A percentile compares a stretch with the other conserved stretches of the same genome.
Conservation (phyloP, 306 rosid species). For the Dalbergia cochinchinensis region DNA sequence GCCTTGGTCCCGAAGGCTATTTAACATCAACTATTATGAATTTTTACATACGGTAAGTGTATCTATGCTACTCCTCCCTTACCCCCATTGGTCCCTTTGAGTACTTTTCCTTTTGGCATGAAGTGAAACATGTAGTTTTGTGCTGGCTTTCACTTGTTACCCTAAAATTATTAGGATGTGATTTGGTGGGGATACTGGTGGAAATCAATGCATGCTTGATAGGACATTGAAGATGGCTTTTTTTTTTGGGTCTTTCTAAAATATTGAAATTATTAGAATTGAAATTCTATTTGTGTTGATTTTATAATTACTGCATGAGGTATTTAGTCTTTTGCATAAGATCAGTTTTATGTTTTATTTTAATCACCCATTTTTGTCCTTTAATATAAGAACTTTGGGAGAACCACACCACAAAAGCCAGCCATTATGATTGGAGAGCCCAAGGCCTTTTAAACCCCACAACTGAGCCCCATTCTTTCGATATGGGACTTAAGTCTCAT, state of each 20-base stretch:
- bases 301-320: neutral
- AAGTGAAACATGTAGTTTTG: constrained; percentile 28
- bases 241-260: constrained; percentile 6
- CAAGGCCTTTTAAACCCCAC: no score
- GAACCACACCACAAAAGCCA: no score
- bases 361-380: neutral
- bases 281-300: neutral
- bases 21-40: constrained; percentile 91
- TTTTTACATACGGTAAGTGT: constrained; percentile 85
- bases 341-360: constrained; percentile 14
- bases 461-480: no score
- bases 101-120: constrained; percentile 13
- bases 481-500: no score
- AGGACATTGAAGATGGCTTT: constrained; percentile 12
- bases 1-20: constrained; percentile 85
- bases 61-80: neutral
- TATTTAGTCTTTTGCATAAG: constrained; percentile 5
- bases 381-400: no score
- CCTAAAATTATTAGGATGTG: constrained; percentile 2
- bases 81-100: neutral
- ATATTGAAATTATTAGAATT: neutral
- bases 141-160: constrained; percentile 31
- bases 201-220: constrained; percentile 31
- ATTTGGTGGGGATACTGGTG: constrained; percentile 13
- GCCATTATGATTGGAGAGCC: no score